These are phyloP conservation scores for Aspergillus latus DNA, from an alignment of 2,329 filamentous ascomycete genomes.

Conservation along the genomic window DNA sequence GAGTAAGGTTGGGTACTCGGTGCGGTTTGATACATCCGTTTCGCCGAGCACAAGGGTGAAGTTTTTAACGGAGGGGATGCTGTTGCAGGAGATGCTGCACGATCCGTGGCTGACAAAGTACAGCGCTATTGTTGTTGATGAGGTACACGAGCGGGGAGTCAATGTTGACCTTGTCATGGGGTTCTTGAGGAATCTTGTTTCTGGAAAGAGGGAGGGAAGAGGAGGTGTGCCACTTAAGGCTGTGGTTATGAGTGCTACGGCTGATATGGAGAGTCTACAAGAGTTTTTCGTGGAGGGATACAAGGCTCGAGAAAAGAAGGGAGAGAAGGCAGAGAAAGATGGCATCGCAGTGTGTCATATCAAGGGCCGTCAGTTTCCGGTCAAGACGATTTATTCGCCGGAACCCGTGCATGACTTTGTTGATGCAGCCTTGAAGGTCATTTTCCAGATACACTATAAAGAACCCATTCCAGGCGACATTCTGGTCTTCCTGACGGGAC, in stretches of 20 bases:
- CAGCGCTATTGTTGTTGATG: constrained; percentile 87
- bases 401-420: constrained; percentile 77
- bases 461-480: constrained; percentile 91
- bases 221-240: constrained; percentile 79
- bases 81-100: constrained; percentile 86
- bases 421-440: constrained; percentile 74
- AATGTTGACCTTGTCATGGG: constrained; percentile 91
- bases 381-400: constrained; percentile 72
- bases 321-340: constrained; percentile 25
- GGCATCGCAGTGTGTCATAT: constrained; percentile 64
- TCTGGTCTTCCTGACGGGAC: constrained; percentile 85
- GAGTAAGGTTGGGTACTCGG: constrained; percentile 81
- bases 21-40: constrained; percentile 86
- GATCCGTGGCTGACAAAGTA: constrained; percentile 83
- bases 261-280: constrained; percentile 76
- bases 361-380: constrained; percentile 82
- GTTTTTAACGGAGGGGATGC: constrained; percentile 93
- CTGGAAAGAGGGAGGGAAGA: constrained; percentile 58
- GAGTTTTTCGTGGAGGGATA: constrained; percentile 64
- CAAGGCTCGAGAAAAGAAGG: background rate
- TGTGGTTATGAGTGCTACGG: constrained; percentile 95
- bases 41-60: constrained; percentile 85
- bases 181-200: constrained; percentile 77
- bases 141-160: constrained; percentile 93
- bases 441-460: constrained; percentile 82